Evolutionary conservation across 495 filamentous ascomycete genomes (phyloP).

Genomic region (Hypoxylon perforatum): DNA sequence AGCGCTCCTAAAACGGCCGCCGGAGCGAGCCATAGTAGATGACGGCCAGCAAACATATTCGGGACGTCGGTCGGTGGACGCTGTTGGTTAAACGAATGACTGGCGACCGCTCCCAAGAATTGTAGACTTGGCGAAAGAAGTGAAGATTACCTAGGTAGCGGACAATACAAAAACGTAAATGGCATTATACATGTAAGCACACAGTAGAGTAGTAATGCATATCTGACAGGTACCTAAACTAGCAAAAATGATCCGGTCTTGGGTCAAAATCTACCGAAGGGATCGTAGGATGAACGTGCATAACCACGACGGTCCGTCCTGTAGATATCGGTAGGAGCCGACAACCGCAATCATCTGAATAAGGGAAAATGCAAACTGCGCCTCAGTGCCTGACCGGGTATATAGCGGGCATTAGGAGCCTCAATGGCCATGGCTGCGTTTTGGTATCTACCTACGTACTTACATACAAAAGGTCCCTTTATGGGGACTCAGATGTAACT

Average conservation of each 20-base stretch:
- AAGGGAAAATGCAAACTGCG: not conserved
- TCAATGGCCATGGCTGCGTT: too few species aligned
- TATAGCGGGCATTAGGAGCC: conserved; percentile 3
- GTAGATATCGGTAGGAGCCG: conserved; percentile 1
- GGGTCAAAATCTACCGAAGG: conserved; percentile 3
- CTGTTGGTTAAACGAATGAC: not conserved
- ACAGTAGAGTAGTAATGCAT: conserved; percentile 20
- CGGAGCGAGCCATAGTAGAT: conserved; percentile 41
- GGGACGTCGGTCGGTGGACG: conserved; percentile 3
- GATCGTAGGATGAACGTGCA: not conserved
- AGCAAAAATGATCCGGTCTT: not conserved
- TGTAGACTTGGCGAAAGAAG: not conserved
- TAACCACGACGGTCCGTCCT: not conserved
- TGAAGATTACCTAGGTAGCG: not conserved
- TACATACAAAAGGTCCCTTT: not conserved
- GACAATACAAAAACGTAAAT: conserved; percentile 1
- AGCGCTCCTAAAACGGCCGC: conserved; percentile 40
- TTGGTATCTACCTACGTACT: too few species aligned
- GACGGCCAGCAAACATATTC: conserved; percentile 29
- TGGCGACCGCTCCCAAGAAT: conserved; percentile 7
- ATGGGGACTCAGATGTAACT: conserved; percentile 7
- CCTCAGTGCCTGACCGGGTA: not conserved
- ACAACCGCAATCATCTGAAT: conserved; percentile 3
- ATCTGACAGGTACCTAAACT: too few species aligned
- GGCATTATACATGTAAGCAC: conserved; percentile 21